phyloP scores from a whole-genome alignment of 1,284 basidiomycete species.

The Chiua sp. region DNA sequence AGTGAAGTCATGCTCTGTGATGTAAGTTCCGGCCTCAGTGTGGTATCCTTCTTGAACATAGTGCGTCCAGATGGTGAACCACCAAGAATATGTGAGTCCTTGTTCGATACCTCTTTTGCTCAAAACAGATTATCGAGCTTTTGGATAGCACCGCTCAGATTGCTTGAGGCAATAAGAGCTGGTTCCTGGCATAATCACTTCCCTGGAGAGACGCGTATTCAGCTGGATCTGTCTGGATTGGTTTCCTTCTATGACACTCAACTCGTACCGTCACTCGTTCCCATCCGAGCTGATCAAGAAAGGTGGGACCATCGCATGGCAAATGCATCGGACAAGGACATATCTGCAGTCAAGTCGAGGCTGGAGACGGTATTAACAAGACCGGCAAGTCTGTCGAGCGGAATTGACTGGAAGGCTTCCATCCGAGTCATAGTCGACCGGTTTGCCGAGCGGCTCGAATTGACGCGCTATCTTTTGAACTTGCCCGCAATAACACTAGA shows the following conservation, averaged over 20 bases:
- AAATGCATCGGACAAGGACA: conserved; percentile 32
- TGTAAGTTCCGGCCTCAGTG: conserved; percentile 44
- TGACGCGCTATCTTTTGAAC: conserved; percentile 43
- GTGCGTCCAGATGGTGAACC: neutral
- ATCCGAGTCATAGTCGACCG: conserved; percentile 46
- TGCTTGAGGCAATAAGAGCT: conserved; percentile 22
- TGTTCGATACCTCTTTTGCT: neutral
- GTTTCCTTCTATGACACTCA: conserved; percentile 41
- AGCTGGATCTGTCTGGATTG: conserved; percentile 35
- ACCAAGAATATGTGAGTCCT: conserved; percentile 8
- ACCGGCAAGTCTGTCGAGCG: conserved; percentile 29
- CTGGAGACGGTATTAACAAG: conserved; percentile 28
- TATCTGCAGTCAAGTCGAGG: conserved; percentile 14
- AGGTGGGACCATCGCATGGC: conserved; percentile 34
- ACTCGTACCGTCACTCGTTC: conserved; percentile 32
- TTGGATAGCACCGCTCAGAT: neutral
- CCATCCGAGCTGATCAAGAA: conserved; percentile 27
- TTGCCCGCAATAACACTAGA: conserved; percentile 1
- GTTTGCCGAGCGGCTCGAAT: conserved; percentile 25
- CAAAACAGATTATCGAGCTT: neutral
- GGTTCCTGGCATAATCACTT: conserved; percentile 40
- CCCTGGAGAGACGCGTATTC: conserved; percentile 41
- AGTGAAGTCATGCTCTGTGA: conserved; percentile 60
- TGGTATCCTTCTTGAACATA: conserved; percentile 40
- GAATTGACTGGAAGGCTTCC: conserved; percentile 49